Evolutionary conservation across 768 basidiomycete species (phyloP), one percentile per base, ranked within the genome.

Genomic region (Cubamyces lactineus): DNA sequence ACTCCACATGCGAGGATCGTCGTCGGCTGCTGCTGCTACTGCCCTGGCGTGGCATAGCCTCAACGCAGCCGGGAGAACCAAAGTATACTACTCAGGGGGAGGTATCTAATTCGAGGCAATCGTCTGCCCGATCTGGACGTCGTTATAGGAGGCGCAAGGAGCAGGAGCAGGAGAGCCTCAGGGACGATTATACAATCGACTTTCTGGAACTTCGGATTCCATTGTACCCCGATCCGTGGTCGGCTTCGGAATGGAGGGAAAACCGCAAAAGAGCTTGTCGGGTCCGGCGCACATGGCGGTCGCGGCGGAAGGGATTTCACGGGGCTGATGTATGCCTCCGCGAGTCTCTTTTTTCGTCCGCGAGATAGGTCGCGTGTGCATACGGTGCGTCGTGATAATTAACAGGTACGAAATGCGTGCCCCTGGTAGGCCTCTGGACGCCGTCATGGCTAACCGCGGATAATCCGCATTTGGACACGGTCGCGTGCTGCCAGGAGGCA

Each of bases 81-180:
- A 62, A 56, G 54, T 62, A 56, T 49, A 41, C 21, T 62, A 62
- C 52, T 54, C 53, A 61, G 60, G 60, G 60, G 60, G 53, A 26
- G 60, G 40, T 23, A 50, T 50, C 46, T 61, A 55, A 61, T 61
- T 50, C 47, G 28, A 59, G 57, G 53, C 47, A 49, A 34, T 42
- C 40, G 38, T 19, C 13, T 40, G 21, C 39, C 40, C 53, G 53
- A 61, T 61, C 45, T 38, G 58, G 41, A n/a, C 21, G 45, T 16
- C 21, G 19, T 26, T 47, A 53, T 53, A 53, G 51, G 51, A 28
- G 51, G 51, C 34, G n/a, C 34, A 34, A 34, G 34, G 34, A 34
- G 26, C 16, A 21, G 21, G 17, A n/a, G 19, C 7, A 28, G 28
- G n/a, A n/a, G n/a, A 15, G n/a, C 24, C n/a, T 34, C 53, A 53